Evolutionary conservation across 306 rosid species (phyloP).

Genomic region (Citrullus amarus): DNA sequence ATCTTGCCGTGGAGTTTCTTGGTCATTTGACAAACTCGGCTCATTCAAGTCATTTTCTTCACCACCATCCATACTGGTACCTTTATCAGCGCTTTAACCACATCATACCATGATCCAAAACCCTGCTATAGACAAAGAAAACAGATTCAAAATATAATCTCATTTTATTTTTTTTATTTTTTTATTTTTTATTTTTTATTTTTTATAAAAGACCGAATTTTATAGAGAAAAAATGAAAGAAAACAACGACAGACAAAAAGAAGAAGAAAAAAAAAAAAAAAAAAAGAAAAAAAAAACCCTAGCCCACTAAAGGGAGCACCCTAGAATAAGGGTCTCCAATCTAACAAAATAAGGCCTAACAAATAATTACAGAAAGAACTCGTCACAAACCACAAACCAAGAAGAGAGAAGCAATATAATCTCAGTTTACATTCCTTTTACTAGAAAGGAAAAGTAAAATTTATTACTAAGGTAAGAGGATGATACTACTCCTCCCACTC

Average conservation of each 20-base stretch:
- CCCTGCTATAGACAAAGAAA: background rate
- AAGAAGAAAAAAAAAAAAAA: no score
- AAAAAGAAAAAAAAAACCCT: no score
- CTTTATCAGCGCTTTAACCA: background rate
- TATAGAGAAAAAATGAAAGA: no score
- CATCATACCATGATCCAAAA: background rate
- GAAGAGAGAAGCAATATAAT: background rate
- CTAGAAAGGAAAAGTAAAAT: background rate
- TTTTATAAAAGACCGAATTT: no score
- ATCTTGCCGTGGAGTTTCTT: background rate
- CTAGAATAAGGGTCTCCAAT: no score
- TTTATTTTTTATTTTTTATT: no score
- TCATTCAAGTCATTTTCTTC: slow-evolving; percentile 11
- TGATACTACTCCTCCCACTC: background rate
- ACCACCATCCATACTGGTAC: slow-evolving; percentile 1
- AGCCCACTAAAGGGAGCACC: no score
- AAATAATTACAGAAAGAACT: no score
- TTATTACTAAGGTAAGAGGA: background rate
- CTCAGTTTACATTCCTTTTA: background rate
- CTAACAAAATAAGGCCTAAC: no score
- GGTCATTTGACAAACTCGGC: background rate
- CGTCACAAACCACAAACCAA: no score
- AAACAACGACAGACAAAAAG: no score
- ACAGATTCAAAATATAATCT: background rate
- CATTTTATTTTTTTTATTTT: background rate